Base-by-base conservation (phyloP, 306 rosid genomes). In the Oemleria cerasiformis region DNA sequence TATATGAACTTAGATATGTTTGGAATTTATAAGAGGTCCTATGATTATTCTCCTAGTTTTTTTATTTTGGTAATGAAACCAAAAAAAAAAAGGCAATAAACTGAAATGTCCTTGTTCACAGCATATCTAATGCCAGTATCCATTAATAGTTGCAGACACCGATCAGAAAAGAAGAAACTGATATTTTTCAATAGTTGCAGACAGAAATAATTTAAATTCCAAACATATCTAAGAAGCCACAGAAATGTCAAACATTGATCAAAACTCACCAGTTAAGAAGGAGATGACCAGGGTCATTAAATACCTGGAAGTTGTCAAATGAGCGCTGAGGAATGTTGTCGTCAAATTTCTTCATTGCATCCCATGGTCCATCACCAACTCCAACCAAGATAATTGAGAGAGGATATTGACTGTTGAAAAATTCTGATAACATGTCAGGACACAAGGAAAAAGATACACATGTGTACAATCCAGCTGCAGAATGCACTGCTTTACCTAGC, bases 311-410 rank as follows among this genome's bases (percentile, higher is more conserved):
- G 79, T 94, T 94, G 87, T 94, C 97, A 77, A 94, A 91, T 71
- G 84, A 34, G 54, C 97, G 97, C 34, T 75, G 92, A 41, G 92
- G 83, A 76, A 94, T 87, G 85, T 81, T 87, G 75, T 94, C 99
- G 50, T 94, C 99, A 58, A 94, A 94, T 42, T 84, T 75, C 75
- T 82, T 71, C 97, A 91, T 89, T 65, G 91, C 89, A 71, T 94
- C 95, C 99, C 99, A 94, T 3, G 99, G 99, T 61, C 99, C 99
- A 75, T 94, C 99, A 65, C 99, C 99, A 67, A 94, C 96, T 66
- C 99, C 99, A 70, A 91, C 84, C 92, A 94, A 83, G 80, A 94
- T 80, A 71, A 94, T 94, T 48, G 97, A 94, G 50, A 94, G 96
- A 72, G 97, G 96, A 78, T 83, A 86, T 19, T 83, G 79, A 77